A percentile compares a stretch with the other conserved stretches of the same genome.
Conservation (phyloP, 2,329 filamentous ascomycete genomes). For the Endoconidiophora laricicola region DNA sequence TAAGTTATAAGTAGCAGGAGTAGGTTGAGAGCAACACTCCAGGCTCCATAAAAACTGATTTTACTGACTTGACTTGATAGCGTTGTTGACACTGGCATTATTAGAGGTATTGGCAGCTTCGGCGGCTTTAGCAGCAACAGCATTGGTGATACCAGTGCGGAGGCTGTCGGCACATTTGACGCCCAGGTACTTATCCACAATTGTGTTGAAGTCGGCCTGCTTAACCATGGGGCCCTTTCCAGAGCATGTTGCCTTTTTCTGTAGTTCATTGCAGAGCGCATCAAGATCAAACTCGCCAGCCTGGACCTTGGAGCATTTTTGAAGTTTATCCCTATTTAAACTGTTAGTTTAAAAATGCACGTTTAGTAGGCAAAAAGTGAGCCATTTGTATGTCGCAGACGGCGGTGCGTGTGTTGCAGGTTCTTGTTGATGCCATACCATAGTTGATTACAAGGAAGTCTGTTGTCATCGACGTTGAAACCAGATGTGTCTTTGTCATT, state of each 20-base stretch:
- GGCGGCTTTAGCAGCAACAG: no score
- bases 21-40: no score
- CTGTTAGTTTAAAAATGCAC: constrained; percentile 3
- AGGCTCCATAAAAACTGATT: no score
- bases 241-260: constrained; percentile 90
- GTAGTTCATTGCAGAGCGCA: constrained; percentile 76
- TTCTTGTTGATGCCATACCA: constrained; percentile 9
- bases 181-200: constrained; percentile 49
- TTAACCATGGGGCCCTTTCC: constrained; percentile 80
- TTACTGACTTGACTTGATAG: no score
- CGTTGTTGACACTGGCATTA: no score
- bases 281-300: constrained; percentile 89
- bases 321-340: constrained; percentile 58
- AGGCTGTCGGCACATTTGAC: constrained; percentile 18
- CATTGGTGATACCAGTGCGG: neutral
- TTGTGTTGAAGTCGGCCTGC: constrained; percentile 71
- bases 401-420: no score
- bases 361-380: no score
- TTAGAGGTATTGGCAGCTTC: no score
- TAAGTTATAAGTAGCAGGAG: no score
- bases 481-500: constrained; percentile 43
- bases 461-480: constrained; percentile 43
- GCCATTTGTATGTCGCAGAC: no score
- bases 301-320: constrained; percentile 73
- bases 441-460: constrained; percentile 10